phyloP scores from a whole-genome alignment of 352 stramenopile genomes.

The Globisporangium alternatum region DNA sequence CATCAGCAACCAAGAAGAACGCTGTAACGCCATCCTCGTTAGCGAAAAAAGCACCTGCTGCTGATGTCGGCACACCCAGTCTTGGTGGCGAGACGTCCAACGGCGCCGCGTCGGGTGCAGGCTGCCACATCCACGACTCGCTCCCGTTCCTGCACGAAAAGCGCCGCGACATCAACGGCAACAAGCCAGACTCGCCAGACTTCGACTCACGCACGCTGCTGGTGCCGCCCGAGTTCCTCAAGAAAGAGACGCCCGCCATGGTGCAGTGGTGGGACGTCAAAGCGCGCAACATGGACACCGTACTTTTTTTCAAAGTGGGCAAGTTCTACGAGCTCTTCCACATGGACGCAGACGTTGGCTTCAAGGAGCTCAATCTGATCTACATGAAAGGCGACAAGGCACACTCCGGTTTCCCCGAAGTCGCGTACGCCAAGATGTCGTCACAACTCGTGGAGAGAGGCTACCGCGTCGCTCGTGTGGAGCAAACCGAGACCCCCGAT shows the following conservation, averaged over 20 bases:
- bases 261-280: conserved; percentile 99
- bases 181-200: conserved; percentile 72
- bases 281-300: conserved; percentile 95
- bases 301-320: conserved; percentile 99
- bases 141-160: conserved; percentile 87
- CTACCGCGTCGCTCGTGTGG: conserved; percentile 97
- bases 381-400: conserved; percentile 99
- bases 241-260: conserved; percentile 94
- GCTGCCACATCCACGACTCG: conserved; percentile 90
- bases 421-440: conserved; percentile 96
- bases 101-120: conserved; percentile 47
- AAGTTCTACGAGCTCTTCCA: conserved; percentile 98
- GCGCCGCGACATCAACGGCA: conserved; percentile 87
- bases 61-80: conserved; percentile 11
- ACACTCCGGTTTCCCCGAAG: conserved; percentile 98
- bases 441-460: conserved; percentile 93
- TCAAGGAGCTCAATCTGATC: conserved; percentile 93
- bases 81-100: conserved; percentile 10
- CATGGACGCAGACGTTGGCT: conserved; percentile 98
- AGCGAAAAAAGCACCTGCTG: conserved; percentile 23
- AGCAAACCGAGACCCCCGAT: conserved; percentile 99
- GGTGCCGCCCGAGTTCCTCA: conserved; percentile 85
- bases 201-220: conserved; percentile 94
- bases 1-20: conserved; percentile 25
- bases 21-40: conserved; percentile 11